Percentiles rank a stretch among this genome's conserved stretches.
These are phyloP conservation scores for Aspergillus haitiensis DNA, from an alignment of 495 filamentous ascomycete genomes.

Conservation along the genomic window DNA sequence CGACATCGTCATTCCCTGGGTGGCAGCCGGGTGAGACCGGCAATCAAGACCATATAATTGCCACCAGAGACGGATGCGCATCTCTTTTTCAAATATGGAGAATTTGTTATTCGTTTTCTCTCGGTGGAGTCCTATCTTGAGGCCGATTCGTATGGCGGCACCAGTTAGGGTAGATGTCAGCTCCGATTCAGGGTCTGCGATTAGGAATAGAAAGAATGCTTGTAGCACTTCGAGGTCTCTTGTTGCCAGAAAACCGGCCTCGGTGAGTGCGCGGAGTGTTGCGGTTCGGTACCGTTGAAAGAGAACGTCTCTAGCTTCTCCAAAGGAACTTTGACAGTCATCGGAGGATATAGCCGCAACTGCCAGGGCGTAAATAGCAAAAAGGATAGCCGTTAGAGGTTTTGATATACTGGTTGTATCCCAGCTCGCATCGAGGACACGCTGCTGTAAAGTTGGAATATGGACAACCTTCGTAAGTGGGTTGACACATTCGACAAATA, in stretches of 20 bases:
- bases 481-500: slow-evolving; percentile 48
- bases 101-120: slow-evolving; percentile 62
- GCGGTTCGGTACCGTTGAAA: slow-evolving; percentile 65
- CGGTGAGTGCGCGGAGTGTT: slow-evolving; percentile 65
- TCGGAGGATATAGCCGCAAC: slow-evolving; percentile 56
- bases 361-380: slow-evolving; percentile 69
- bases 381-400: slow-evolving; percentile 63
- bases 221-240: slow-evolving; percentile 67
- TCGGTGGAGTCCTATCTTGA: slow-evolving; percentile 51
- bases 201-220: slow-evolving; percentile 66
- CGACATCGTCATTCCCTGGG: slow-evolving; percentile 52
- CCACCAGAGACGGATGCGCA: slow-evolving; percentile 71
- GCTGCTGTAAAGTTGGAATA: slow-evolving; percentile 43
- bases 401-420: slow-evolving; percentile 38
- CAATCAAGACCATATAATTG: slow-evolving; percentile 65
- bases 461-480: slow-evolving; percentile 52
- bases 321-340: slow-evolving; percentile 21
- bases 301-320: slow-evolving; percentile 28
- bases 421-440: slow-evolving; percentile 29
- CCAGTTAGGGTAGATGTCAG: slow-evolving; percentile 60
- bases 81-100: slow-evolving; percentile 67
- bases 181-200: slow-evolving; percentile 53
- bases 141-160: slow-evolving; percentile 67
- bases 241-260: slow-evolving; percentile 64
- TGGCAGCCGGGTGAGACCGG: slow-evolving; percentile 62